Base-by-base conservation (phyloP, 2,329 filamentous ascomycete genomes). In the Trichoderma sp. region DNA sequence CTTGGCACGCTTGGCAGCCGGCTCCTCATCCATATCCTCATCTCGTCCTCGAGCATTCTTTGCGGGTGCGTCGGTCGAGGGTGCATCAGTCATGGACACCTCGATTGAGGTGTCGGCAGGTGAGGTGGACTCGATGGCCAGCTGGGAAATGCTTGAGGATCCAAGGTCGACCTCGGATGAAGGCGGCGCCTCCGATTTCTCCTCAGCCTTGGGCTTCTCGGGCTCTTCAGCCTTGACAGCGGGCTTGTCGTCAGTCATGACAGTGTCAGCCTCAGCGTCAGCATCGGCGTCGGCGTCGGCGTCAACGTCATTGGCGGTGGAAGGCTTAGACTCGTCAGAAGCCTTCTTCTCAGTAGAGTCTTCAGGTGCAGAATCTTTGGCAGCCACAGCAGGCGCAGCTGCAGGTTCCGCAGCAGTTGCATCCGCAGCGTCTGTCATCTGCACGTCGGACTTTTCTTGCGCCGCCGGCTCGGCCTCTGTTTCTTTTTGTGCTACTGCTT, bases 31-130 rank as follows among this genome's bases (percentile, higher is more conserved):
- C 1, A 84, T 84, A 74, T 97, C 94, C 5, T 94, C 91, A 72
- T 97, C 94, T 15, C 95, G 91, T 75, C 91, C 92, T 12, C 93
- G 90, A 1, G 93, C 86, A 13, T 92, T 78, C 81, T 95, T 95
- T 43, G 83, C 82, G 2, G 84, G n/a, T 11, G 47, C 47, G 47
- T 53, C 47, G 9, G 11, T 23, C n/a, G 47, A 83, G 0, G 86
- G 84, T 1, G 83, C 87, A 73, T 90, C 88, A n/a, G 80, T 78
- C 87, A 89, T 89, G 53, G 83, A 80, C 12, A 86, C 81, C 71
- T 89, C 87, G 6, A 77, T 76, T 3, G 80, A 78, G 3, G 78
- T 74, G 26, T 78, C 74, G 26, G 76, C 72, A 6, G 76, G 75
- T 2, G 80, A 76, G 6, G 80, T 78, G 4, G 77, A 75, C 53